phyloP scores from a whole-genome alignment of 1,139 yeast genomes.

The Keqinozyma sinolaborantium region DNA sequence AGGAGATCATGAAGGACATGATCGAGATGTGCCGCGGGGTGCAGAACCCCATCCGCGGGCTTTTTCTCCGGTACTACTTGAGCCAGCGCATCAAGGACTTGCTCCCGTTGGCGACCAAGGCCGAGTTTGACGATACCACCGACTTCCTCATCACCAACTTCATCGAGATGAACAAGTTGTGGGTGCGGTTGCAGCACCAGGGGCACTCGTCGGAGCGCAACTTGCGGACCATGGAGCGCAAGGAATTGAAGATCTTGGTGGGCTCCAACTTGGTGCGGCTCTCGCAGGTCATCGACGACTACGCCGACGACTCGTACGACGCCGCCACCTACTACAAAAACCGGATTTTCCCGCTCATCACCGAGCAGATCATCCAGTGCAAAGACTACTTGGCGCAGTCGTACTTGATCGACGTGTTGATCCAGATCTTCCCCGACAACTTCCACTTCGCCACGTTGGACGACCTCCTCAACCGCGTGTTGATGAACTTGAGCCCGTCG shows the following conservation, averaged over 20 bases:
- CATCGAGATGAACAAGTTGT: slow-evolving; percentile 93
- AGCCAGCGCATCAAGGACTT: slow-evolving; percentile 80
- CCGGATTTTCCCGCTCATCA: slow-evolving; percentile 69
- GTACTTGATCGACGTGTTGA: slow-evolving; percentile 80
- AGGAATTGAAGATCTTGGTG: slow-evolving; percentile 85
- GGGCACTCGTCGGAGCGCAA: slow-evolving; percentile 86
- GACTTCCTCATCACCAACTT: slow-evolving; percentile 80
- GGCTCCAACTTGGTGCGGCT: slow-evolving; percentile 90
- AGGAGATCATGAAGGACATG: slow-evolving; percentile 92
- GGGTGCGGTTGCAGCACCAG: slow-evolving; percentile 96
- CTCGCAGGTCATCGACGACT: slow-evolving; percentile 79
- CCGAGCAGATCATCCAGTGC: slow-evolving; percentile 92
- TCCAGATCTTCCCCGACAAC: slow-evolving; percentile 93
- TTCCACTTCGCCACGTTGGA: slow-evolving; percentile 79
- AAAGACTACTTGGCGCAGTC: slow-evolving; percentile 90
- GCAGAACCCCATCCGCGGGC: slow-evolving; percentile 89
- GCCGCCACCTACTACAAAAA: slow-evolving; percentile 51
- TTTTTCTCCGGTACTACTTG: slow-evolving; percentile 83
- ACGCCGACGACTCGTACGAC: slow-evolving; percentile 27
- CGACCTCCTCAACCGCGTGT: slow-evolving; percentile 60
- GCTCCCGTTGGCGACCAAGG: slow-evolving; percentile 45
- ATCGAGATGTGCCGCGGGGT: slow-evolving; percentile 99
- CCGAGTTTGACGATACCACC: slow-evolving; percentile 61
- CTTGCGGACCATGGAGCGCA: slow-evolving; percentile 73
- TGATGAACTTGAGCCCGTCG: slow-evolving; percentile 61